Conservation (phyloP, 2,329 filamentous ascomycete genomes). For the Fusarium nygamai region DNA sequence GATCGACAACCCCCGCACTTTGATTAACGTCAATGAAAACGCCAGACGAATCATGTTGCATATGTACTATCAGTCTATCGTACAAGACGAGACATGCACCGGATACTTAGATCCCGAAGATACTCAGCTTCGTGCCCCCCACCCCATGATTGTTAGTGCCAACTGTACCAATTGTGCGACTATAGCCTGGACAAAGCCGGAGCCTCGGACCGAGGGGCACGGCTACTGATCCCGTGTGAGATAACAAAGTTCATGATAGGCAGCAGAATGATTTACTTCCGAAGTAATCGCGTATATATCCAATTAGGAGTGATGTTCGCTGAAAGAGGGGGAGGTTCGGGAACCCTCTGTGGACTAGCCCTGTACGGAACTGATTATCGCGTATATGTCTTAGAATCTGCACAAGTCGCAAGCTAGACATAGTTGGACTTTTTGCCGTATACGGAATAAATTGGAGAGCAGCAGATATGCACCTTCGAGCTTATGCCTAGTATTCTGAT, state of each 20-base stretch:
- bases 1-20: slow-evolving; percentile 18
- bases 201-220: slow-evolving; percentile 11
- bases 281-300: not conserved
- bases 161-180: not conserved
- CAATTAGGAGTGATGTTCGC: not conserved
- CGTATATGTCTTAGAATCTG: not conserved
- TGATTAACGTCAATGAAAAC: not conserved
- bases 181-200: not conserved
- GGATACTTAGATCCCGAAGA: slow-evolving; percentile 7
- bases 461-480: not conserved
- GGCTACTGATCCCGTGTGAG: not conserved
- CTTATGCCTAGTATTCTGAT: not conserved
- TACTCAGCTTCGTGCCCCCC: not conserved
- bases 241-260: not conserved
- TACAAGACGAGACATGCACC: not conserved
- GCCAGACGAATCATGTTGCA: slow-evolving; percentile 11
- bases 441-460: not conserved
- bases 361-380: not conserved
- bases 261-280: too few species aligned
- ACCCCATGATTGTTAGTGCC: not conserved
- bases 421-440: not conserved
- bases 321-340: not conserved
- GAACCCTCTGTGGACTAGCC: not conserved
- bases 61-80: not conserved
- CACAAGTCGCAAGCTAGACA: not conserved